These are phyloP conservation scores for Chondrostereum purpureum DNA, from an alignment of 1,284 basidiomycete genomes.

Conservation along the genomic window DNA sequence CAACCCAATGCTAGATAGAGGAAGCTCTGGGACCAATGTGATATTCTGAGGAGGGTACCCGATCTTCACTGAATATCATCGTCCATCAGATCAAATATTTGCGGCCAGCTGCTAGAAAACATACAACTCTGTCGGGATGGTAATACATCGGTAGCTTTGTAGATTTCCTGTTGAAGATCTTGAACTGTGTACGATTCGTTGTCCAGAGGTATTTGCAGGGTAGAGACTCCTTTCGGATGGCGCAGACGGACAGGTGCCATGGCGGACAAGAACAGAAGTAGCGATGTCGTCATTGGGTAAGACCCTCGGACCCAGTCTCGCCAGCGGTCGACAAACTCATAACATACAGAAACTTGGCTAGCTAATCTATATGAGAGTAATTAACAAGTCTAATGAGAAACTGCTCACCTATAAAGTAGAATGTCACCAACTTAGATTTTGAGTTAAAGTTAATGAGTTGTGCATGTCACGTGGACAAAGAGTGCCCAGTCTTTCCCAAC, in stretches of 20 bases:
- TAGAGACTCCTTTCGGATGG: slow-evolving; percentile 77
- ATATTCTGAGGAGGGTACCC: slow-evolving; percentile 79
- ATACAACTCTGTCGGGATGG: slow-evolving; percentile 73
- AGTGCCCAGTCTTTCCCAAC: too few species aligned
- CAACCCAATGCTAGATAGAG: slow-evolving; percentile 71
- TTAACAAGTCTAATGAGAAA: too few species aligned
- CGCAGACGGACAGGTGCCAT: slow-evolving; percentile 78
- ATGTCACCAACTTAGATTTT: too few species aligned
- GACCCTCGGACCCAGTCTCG: too few species aligned
- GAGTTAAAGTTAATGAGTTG: too few species aligned
- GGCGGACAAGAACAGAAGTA: too few species aligned
- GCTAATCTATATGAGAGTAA: too few species aligned
- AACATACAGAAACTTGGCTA: too few species aligned
- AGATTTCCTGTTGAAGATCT: slow-evolving; percentile 70
- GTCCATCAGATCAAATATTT: slow-evolving; percentile 4
- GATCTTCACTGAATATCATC: slow-evolving; percentile 56
- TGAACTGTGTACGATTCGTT: slow-evolving; percentile 56
- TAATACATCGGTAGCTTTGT: slow-evolving; percentile 58
- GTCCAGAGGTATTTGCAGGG: slow-evolving; percentile 58
- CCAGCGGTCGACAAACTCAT: too few species aligned
- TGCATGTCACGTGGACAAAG: too few species aligned
- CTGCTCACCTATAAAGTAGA: too few species aligned
- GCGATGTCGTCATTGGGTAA: too few species aligned
- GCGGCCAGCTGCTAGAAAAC: slow-evolving; percentile 26
- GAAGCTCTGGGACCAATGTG: slow-evolving; percentile 63